Evolutionary conservation across 805 yeast species (phyloP).

Genomic region (Priceomyces haplophilus): DNA sequence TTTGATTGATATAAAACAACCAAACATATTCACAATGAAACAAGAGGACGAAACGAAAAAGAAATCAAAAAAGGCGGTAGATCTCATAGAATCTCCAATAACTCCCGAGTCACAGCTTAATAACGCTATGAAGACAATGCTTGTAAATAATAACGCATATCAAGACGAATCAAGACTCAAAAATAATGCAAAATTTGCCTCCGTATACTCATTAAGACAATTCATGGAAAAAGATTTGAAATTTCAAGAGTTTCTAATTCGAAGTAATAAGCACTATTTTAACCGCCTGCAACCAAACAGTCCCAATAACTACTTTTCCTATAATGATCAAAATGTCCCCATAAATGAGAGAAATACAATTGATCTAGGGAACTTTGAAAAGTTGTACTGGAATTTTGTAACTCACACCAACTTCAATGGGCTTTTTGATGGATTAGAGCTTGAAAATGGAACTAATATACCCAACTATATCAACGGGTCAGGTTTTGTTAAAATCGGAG

Average conservation of each 20-base stretch:
- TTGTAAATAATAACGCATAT: conserved; percentile 8
- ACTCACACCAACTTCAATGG: conserved; percentile 17
- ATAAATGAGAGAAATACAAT: conserved; percentile 13
- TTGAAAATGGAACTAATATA: conserved; percentile 25
- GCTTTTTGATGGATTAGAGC: conserved; percentile 25
- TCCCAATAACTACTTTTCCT: conserved; percentile 5
- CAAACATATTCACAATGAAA: conserved; percentile 11
- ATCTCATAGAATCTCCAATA: conserved; percentile 13
- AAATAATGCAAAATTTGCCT: conserved; percentile 36
- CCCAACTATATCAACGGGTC: conserved; percentile 31
- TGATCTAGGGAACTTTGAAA: conserved; percentile 31
- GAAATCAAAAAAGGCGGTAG: conserved; percentile 7
- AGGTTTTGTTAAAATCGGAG: conserved; percentile 33
- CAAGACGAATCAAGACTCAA: conserved; percentile 18
- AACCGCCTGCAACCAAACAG: conserved; percentile 5
- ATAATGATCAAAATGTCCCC: conserved; percentile 6
- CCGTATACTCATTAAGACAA: conserved; percentile 54
- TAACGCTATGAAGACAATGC: conserved; percentile 11
- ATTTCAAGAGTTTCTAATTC: conserved; percentile 33
- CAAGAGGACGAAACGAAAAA: conserved; percentile 12
- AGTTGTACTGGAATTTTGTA: conserved; percentile 42
- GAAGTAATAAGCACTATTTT: conserved; percentile 11
- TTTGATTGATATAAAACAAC: conserved; percentile 40
- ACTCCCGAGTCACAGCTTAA: conserved; percentile 18
- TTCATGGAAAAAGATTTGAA: conserved; percentile 55